phyloP scores from a whole-genome alignment of 2,329 filamentous ascomycete species.

The Kalaharituber pfeilii region DNA sequence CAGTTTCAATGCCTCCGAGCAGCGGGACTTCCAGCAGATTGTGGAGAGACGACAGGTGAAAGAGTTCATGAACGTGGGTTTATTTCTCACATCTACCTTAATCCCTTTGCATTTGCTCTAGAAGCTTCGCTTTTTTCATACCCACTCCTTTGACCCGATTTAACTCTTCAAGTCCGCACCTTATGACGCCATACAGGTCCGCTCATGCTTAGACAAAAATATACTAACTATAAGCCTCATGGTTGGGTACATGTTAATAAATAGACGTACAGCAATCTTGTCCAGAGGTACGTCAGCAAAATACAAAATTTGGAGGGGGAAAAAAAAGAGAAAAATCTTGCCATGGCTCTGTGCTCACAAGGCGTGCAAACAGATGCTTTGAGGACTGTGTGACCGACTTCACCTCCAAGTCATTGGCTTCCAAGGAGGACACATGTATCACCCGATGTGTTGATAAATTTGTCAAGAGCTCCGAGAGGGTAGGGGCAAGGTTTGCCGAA shows the following conservation, averaged over 20 bases:
- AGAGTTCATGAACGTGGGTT: constrained; percentile 87
- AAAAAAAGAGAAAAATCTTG: too few relatives aligned
- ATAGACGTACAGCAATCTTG: constrained; percentile 47
- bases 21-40: constrained; percentile 80
- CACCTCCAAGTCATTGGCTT: constrained; percentile 83
- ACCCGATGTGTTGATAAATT: constrained; percentile 92
- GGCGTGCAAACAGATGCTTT: constrained; percentile 78
- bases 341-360: constrained; percentile 30
- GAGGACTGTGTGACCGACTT: constrained; percentile 96
- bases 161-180: too few relatives aligned
- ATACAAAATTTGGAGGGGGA: not conserved
- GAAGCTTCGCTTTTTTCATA: constrained; percentile 4
- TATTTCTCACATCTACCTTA: constrained; percentile 10
- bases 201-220: constrained; percentile 23
- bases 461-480: constrained; percentile 74
- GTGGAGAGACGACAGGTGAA: constrained; percentile 98
- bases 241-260: too few relatives aligned
- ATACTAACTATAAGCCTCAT: not conserved
- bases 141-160: not conserved
- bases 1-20: constrained; percentile 60
- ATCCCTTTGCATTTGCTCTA: too few relatives aligned
- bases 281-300: constrained; percentile 27
- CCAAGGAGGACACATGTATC: constrained; percentile 79
- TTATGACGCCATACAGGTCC: too few relatives aligned
- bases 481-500: constrained; percentile 79